A percentile compares a stretch with the other conserved stretches of the same genome.
Conservation (phyloP, 176 grass and related monocot species). For the Oryza meridionalis region DNA sequence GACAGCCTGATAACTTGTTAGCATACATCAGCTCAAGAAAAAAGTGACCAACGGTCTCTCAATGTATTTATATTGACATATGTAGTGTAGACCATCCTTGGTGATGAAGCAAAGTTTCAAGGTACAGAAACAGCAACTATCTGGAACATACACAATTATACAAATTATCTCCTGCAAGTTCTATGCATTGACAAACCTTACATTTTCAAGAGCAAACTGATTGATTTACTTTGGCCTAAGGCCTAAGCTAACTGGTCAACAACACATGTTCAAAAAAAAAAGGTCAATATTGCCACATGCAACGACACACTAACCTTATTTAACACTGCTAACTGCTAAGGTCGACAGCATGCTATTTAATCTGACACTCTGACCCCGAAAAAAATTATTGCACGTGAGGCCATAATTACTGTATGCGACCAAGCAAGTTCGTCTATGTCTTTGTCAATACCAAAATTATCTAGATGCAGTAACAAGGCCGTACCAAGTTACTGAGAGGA, state of each 20-base stretch:
- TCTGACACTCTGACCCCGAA: neutral
- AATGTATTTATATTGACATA: neutral
- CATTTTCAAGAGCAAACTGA: neutral
- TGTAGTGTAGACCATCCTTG: conserved; percentile 34
- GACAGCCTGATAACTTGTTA: neutral
- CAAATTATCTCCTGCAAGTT: conserved; percentile 5
- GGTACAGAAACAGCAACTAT: neutral
- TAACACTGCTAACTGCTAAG: conserved; percentile 1
- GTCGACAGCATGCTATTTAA: neutral
- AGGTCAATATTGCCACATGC: neutral
- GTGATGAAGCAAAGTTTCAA: conserved; percentile 35
- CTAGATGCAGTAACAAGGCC: neutral
- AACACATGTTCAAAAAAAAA: conserved; percentile 13
- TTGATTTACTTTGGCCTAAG: conserved; percentile 5
- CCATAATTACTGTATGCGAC: neutral
- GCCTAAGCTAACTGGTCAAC: neutral
- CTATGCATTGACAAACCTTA: neutral
- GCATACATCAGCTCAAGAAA: conserved; percentile 5
- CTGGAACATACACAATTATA: neutral
- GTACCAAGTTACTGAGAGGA: conserved; percentile 21
- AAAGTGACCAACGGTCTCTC: neutral
- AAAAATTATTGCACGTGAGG: neutral
- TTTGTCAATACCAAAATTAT: neutral
- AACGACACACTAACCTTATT: neutral
- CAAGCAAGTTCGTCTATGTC: neutral